Base-by-base conservation (phyloP, 768 basidiomycete genomes). In the Russula earlei region DNA sequence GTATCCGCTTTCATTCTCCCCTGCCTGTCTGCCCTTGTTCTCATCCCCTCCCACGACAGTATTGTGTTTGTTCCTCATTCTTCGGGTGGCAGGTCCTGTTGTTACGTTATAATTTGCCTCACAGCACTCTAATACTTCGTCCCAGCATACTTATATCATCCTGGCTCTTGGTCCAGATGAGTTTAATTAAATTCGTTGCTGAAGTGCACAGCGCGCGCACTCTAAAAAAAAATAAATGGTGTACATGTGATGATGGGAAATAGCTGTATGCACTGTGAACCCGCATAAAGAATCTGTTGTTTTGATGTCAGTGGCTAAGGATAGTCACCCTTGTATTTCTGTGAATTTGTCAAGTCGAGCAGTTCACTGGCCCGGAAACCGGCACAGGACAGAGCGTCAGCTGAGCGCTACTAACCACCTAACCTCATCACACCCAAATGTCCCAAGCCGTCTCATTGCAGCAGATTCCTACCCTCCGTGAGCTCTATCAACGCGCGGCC, bases 401-500 rank as follows among this genome's bases (percentile, higher is more conserved):
- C 34, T 14, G 15, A 4, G 43, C 3, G 7, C 24, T 19, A n/a
- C n/a, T 19, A 46, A 46, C 14, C 45, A 25, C 44, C 29, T 10
- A 45, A 29, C 7, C 9, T 1, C 7, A 27, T 31, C 10, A 47
- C 45, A 1, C 19, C n/a, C 19, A 41, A 15, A 59, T 59, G 57
- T 11, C 61, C 4, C 37, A 22, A 19, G 17, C 43, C 40, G 62
- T 76, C 44, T 56, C 54, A 20, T 64, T 82, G n/a, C 67, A 64
- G 29, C 74, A 76, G 48, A 80, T 89, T 49, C 75, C 72, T 31
- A 83, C 85, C 4, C 67, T 88, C 29, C 70, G 73, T 15, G 69
- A 78, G 52, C 69, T 84, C 29, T 87, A 82, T 67, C 72, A 71
- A 52, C 64, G 65, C 9, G 67, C 67, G 4, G 65, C 70, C 7